A percentile compares a stretch with the other conserved stretches of the same genome.
Evolutionary conservation across 495 filamentous ascomycete species (phyloP).

Genomic region (Oleoguttula mirabilis): DNA sequence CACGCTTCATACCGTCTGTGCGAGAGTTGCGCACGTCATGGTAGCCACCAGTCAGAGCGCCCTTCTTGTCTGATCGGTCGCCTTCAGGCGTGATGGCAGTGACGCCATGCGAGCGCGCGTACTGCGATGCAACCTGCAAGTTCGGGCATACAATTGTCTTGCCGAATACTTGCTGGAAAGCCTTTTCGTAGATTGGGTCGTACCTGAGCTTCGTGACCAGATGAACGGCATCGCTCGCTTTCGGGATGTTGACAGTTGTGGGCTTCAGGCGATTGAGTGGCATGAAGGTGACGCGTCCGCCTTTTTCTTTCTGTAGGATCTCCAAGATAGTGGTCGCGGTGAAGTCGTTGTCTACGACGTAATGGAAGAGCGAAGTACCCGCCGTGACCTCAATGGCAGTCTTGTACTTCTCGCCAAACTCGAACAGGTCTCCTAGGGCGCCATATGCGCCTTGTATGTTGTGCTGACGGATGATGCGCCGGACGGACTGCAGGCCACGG

Average conservation of each 20-base stretch:
- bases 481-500: constrained; percentile 69
- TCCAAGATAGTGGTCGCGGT: constrained; percentile 74
- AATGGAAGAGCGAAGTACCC: constrained; percentile 87
- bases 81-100: constrained; percentile 90
- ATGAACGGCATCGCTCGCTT: constrained; percentile 72
- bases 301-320: constrained; percentile 61
- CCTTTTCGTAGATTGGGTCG: constrained; percentile 63
- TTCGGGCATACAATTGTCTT: constrained; percentile 91
- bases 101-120: constrained; percentile 78
- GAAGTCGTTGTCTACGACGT: constrained; percentile 85
- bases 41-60: constrained; percentile 88
- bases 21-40: constrained; percentile 73
- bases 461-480: constrained; percentile 61
- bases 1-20: constrained; percentile 67
- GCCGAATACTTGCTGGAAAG: constrained; percentile 88
- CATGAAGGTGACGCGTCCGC: constrained; percentile 91
- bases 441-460: constrained; percentile 83
- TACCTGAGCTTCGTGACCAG: constrained; percentile 79
- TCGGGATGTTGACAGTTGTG: constrained; percentile 59
- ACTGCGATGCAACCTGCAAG: constrained; percentile 71
- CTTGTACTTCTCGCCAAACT: constrained; percentile 72
- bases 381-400: constrained; percentile 88
- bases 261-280: constrained; percentile 69
- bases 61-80: constrained; percentile 85
- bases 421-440: constrained; percentile 79